Conservation (phyloP, 257 asterid species). For the Fraxinus quadrangulata region DNA sequence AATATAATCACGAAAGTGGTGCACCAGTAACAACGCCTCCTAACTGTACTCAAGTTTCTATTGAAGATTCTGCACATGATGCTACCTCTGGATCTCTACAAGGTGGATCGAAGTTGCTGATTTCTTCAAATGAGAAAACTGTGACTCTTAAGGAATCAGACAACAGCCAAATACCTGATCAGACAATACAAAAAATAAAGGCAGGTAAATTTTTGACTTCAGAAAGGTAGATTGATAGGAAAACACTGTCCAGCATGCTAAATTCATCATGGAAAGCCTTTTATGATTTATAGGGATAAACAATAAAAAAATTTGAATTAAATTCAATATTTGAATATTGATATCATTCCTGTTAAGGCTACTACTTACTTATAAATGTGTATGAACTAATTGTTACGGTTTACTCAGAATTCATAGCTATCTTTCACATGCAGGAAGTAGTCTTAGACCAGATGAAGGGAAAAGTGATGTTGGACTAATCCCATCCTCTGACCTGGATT, state of each 20-base stretch:
- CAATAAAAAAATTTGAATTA: too few relatives aligned
- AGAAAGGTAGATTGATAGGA: background rate
- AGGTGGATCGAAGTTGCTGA: slow-evolving; percentile 47
- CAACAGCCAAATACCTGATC: background rate
- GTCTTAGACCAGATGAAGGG: slow-evolving; percentile 20
- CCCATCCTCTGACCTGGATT: slow-evolving; percentile 32
- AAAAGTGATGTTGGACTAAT: slow-evolving; percentile 18
- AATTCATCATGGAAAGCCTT: background rate
- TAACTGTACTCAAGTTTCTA: slow-evolving; percentile 30
- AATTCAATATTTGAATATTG: too few relatives aligned
- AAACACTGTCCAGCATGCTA: background rate
- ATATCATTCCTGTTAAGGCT: background rate
- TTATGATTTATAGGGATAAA: background rate
- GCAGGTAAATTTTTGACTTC: background rate
- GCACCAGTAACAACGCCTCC: slow-evolving; percentile 24
- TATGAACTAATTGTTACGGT: background rate
- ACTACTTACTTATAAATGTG: background rate
- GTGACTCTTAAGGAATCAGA: background rate
- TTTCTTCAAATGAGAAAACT: slow-evolving; percentile 4
- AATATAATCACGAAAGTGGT: slow-evolving; percentile 26
- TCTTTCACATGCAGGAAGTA: slow-evolving; percentile 42
- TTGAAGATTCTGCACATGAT: slow-evolving; percentile 32
- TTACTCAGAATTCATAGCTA: slow-evolving; percentile 22
- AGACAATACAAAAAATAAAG: background rate
- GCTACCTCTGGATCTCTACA: slow-evolving; percentile 32